Evolutionary conservation across 1,284 basidiomycete genomes (phyloP).

Genomic region (Lentinula novae-zelandiae): DNA sequence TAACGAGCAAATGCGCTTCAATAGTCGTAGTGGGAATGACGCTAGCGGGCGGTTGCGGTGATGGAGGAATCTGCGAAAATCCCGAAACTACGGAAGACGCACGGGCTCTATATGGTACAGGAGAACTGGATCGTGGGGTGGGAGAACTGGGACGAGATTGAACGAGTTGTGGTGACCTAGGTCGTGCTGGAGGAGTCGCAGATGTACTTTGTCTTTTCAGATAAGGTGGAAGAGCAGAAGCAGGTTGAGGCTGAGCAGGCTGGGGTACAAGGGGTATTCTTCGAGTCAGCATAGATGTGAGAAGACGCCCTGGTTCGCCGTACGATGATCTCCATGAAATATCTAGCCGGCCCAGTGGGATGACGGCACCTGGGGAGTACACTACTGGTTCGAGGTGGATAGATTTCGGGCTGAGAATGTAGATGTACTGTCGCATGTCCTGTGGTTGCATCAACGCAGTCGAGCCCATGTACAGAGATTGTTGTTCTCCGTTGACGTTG

Average conservation of each 20-base stretch:
- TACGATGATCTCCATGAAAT: conserved; percentile 77
- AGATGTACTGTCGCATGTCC: conserved; percentile 81
- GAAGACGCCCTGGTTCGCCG: conserved; percentile 76
- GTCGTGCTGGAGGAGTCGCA: conserved; percentile 34
- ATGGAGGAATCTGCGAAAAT: conserved; percentile 30
- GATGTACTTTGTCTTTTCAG: conserved; percentile 46
- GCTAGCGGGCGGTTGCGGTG: conserved; percentile 21
- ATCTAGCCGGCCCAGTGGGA: conserved; percentile 71
- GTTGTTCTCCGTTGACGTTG: conserved; percentile 24
- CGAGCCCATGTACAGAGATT: conserved; percentile 54
- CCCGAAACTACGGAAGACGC: conserved; percentile 31
- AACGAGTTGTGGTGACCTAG: conserved; percentile 48
- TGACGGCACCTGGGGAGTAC: conserved; percentile 55
- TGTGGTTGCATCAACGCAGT: conserved; percentile 74
- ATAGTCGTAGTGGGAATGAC: conserved; percentile 27
- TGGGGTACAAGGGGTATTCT: conserved; percentile 53
- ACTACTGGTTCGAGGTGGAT: conserved; percentile 44
- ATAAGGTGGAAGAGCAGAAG: conserved; percentile 68
- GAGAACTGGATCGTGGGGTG: conserved; percentile 49
- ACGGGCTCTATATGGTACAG: conserved; percentile 39
- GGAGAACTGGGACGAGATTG: conserved; percentile 47
- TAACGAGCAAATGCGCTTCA: conserved; percentile 57
- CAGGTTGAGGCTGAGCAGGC: conserved; percentile 39
- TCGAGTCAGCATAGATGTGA: conserved; percentile 80
- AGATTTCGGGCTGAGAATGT: conserved; percentile 61